These are phyloP conservation scores for Acanthamoeba sp. DNA, from an alignment of 208 protist genomes.

Conservation along the genomic window DNA sequence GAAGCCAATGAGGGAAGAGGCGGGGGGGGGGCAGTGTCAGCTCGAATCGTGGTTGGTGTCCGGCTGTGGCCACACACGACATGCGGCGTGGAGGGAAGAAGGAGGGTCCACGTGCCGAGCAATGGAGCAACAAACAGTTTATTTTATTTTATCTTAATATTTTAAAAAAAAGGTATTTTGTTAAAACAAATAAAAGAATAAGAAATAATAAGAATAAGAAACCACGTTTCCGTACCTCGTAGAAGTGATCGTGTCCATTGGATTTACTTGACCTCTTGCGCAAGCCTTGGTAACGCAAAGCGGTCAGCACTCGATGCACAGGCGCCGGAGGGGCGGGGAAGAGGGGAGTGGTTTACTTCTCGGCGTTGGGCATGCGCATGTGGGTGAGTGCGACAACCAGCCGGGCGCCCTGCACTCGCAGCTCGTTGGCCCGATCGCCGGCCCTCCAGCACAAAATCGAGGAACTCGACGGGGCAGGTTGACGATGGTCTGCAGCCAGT, in stretches of 20 bases:
- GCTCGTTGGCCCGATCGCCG: constrained; percentile 25
- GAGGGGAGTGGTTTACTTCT: background rate
- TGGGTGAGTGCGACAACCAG: constrained; percentile 71
- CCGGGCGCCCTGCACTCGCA: constrained; percentile 18
- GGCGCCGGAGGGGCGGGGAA: background rate
- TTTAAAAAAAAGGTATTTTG: no score
- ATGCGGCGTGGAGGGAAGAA: no score
- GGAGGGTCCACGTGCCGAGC: background rate
- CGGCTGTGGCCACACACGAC: background rate
- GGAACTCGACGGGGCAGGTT: constrained; percentile 61
- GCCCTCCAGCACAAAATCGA: constrained; percentile 64
- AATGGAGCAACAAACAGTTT: background rate
- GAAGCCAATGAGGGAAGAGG: background rate
- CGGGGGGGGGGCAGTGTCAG: background rate
- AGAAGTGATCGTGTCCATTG: constrained; percentile 72
- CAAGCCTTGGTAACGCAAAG: background rate
- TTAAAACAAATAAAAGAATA: background rate
- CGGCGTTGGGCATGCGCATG: constrained; percentile 70
- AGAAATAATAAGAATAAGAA: no score
- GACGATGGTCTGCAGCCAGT: constrained; percentile 68
- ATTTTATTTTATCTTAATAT: no score
- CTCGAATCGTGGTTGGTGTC: background rate
- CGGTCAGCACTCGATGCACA: no score
- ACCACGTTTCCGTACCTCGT: constrained; percentile 2
- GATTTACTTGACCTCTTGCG: constrained; percentile 46